Conservation (phyloP, 1,284 basidiomycete species). For the Malassezia globosa region DNA sequence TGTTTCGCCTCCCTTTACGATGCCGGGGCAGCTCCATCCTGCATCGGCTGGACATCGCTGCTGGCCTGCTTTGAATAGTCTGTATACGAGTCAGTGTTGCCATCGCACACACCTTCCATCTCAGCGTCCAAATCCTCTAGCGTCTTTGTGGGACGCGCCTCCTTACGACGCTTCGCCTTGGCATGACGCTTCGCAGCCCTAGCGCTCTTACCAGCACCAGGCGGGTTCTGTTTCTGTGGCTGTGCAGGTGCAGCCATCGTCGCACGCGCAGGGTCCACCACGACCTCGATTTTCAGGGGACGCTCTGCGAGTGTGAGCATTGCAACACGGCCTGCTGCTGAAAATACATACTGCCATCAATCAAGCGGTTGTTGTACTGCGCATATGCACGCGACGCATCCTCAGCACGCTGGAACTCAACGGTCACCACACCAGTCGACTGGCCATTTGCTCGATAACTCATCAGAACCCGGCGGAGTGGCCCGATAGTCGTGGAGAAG, state of each 20-base stretch:
- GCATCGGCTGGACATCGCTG: constrained; percentile 13
- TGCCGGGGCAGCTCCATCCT: constrained; percentile 11
- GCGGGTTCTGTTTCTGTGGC: not conserved
- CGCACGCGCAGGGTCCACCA: constrained; percentile 68
- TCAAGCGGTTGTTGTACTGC: constrained; percentile 94
- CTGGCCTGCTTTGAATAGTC: constrained; percentile 34
- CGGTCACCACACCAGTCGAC: constrained; percentile 77
- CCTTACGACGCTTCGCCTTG: constrained; percentile 49
- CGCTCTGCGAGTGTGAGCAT: constrained; percentile 51
- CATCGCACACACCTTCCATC: constrained; percentile 52
- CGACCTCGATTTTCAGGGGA: constrained; percentile 95
- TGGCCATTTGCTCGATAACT: constrained; percentile 73
- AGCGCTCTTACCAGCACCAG: constrained; percentile 54
- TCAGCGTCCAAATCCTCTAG: constrained; percentile 55
- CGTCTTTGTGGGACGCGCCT: constrained; percentile 52
- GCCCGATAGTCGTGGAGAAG: constrained; percentile 79
- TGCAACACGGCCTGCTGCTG: not conserved
- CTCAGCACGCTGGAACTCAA: constrained; percentile 73
- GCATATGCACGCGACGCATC: constrained; percentile 84
- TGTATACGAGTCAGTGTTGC: not conserved
- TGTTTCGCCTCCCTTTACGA: constrained; percentile 5
- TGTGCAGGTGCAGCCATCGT: constrained; percentile 55
- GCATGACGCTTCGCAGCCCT: constrained; percentile 55
- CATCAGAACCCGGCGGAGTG: constrained; percentile 68
- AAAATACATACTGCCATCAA: constrained; percentile 66